Conservation (phyloP, 2,329 filamentous ascomycete genomes). For the Berkeleyomyces basicola region DNA sequence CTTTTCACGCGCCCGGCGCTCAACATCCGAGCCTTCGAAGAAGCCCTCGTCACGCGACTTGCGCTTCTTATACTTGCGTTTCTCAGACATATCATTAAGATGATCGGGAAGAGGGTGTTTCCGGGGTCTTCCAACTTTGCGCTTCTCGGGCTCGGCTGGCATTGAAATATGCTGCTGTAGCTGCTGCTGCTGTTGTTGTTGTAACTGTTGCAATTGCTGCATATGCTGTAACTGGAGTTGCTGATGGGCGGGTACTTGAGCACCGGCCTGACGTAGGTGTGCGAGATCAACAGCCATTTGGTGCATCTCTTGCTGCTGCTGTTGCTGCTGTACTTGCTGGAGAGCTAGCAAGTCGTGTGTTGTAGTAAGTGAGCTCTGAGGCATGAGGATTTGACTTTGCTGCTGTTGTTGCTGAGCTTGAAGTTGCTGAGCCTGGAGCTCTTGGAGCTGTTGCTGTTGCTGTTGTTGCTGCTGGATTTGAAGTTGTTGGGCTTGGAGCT, state of each 20-base stretch:
- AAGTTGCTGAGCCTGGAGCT: slow-evolving; percentile 3
- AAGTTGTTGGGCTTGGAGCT: background rate
- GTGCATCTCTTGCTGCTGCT: slow-evolving; percentile 4
- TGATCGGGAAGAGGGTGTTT: slow-evolving; percentile 46
- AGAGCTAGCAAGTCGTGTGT: slow-evolving; percentile 4
- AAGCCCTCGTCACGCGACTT: slow-evolving; percentile 36
- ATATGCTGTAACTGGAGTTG: background rate
- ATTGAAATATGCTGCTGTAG: slow-evolving; percentile 1
- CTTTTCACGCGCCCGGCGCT: slow-evolving; percentile 38
- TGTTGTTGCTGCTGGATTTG: background rate
- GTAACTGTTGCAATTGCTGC: slow-evolving; percentile 1
- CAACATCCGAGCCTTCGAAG: slow-evolving; percentile 36
- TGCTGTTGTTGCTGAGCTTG: slow-evolving; percentile 1
- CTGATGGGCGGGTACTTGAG: slow-evolving; percentile 3
- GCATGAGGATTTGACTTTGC: slow-evolving; percentile 6
- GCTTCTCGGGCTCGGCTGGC: slow-evolving; percentile 30
- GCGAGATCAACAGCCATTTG: slow-evolving; percentile 6
- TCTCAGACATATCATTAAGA: slow-evolving; percentile 37
- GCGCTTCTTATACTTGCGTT: slow-evolving; percentile 49
- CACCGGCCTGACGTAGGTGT: slow-evolving; percentile 5
- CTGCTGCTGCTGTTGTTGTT: slow-evolving; percentile 3
- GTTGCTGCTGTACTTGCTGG: slow-evolving; percentile 6
- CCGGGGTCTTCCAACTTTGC: slow-evolving; percentile 47
- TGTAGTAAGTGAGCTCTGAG: background rate
- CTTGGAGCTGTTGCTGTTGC: background rate